Evolutionary conservation across 2,329 filamentous ascomycete species (phyloP), one percentile per base, ranked within the genome.

Genomic region (Xylaria digitata): DNA sequence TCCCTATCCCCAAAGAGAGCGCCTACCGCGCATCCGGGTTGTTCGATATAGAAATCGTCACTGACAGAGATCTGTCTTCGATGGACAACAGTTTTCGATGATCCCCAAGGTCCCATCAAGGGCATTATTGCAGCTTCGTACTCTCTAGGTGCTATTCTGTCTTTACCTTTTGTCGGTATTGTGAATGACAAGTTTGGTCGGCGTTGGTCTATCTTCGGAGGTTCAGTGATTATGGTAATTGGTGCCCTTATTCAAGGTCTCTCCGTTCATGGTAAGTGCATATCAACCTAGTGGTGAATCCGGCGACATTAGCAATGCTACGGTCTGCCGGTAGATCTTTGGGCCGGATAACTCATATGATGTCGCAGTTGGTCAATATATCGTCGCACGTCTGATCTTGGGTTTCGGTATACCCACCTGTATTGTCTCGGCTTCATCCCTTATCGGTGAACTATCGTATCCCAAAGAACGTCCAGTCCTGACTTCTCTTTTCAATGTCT

Each of bases 81-180:
- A 52, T 23, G 40, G 49, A 50, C 26, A 26, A 70, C 71, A 76
- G 82, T 82, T 70, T 86, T 87, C 69, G 77, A 77, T 3, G 49
- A 85, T 46, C 84, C 79, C 0, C 63, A 77, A 37, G 83, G 81
- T 11, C 78, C 80, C 3, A 75, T 83, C 52, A 80, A 83, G 61
- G 87, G 87, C 1, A 83, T 89, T 61, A 82, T 89, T 40, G 83
- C 83, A 0, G 85, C 87, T 1, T 85, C 85, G 17, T 89, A 89
- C 76, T 86, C 85, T 6, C 79, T 90, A 1, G 87, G 88, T 6
- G 86, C 86, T 15, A 83, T 90, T 65, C 77, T 85, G 7, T 84
- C 84, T 23, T 81, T 89, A 1, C 87, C 87, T 0, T 83, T 90
- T 60, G 84, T 89, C 21, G 83, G 86, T 0, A 77, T 84, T 5